Percentiles rank a stretch among this genome's conserved stretches.
phyloP scores from a whole-genome alignment of 176 grass and related monocot genomes.

The Triticum monococcum region DNA sequence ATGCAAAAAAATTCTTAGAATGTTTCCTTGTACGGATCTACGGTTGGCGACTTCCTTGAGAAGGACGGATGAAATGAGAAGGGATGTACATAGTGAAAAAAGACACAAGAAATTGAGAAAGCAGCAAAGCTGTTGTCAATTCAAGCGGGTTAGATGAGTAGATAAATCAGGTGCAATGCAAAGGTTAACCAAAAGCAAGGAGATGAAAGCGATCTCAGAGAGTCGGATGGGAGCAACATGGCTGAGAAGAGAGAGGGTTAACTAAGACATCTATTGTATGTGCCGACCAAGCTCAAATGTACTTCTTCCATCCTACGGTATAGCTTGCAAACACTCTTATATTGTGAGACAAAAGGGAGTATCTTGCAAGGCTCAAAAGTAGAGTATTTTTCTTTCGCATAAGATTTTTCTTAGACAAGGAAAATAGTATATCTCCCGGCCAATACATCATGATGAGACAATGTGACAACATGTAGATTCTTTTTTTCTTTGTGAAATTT shows the following conservation, averaged over 20 bases:
- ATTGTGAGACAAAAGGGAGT: background rate
- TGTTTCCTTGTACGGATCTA: background rate
- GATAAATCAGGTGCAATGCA: background rate
- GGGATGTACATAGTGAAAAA: background rate
- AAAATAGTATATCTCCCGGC: background rate
- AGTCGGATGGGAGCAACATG: slow-evolving; percentile 9
- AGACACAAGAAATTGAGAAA: background rate
- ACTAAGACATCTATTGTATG: too few relatives aligned
- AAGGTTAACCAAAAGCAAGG: background rate
- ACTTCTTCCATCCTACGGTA: too few relatives aligned
- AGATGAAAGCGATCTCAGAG: background rate
- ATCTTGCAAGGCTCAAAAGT: background rate
- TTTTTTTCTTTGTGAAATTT: background rate
- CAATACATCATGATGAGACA: background rate
- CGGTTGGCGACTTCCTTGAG: slow-evolving; percentile 8
- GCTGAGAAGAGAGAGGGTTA: background rate
- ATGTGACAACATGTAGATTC: background rate
- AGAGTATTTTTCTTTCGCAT: background rate
- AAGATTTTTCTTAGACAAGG: background rate
- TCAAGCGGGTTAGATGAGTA: background rate
- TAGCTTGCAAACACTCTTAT: too few relatives aligned
- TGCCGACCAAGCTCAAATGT: too few relatives aligned
- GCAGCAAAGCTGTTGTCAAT: background rate
- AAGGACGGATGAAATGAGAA: background rate
- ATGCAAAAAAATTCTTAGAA: background rate